Evolutionary conservation across 192 early-diverging fungal species (phyloP), one percentile per base, ranked within the genome.

Genomic region (Backusella australiensis): DNA sequence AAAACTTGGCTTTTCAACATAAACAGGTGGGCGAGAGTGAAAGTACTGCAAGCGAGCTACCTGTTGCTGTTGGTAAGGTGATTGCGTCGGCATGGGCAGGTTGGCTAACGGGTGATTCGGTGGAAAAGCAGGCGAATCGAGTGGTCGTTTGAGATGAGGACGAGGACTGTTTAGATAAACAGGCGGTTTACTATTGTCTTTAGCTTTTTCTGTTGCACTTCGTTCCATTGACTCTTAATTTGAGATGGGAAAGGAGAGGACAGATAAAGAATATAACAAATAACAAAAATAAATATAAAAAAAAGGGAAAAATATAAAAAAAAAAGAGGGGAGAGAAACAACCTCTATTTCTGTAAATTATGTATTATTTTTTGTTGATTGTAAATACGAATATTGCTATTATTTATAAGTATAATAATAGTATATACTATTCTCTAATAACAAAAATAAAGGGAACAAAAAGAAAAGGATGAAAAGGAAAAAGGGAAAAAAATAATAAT

Each of bases 1-100:
- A 71, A 86, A 84, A 17, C 74, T 67, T n/a, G 85, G 85, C 34
- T 77, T 78, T 34, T 52, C n/a, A 9, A 84, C 81, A 75, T 84
- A 86, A 53, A 77, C 76, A 35, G 77, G 76, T 19, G 76, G 56
- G 8, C 80, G 72, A 34, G 17, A 72, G n/a, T 81, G 80, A 69
- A 75, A 81, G 38, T 81, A 81, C 46, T 81, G 80, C 35, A 81
- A 29, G n/a, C 66, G 35, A 32, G 23, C 44, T 6, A 14, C 32
- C 59, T 79, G 78, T 26, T 79, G 78, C 39, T 79, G 78, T 15
- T 70, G 73, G 36, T 76, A 76, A 15, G 77, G n/a, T 32, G 72
- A 42, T 19, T 63, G 52, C 6, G 77, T 59, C 29, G 77, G 72
- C 56, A 69, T 52, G 67, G 72, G 72, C 21, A 69, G 46, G n/a